Base-by-base conservation (phyloP, 176 grass and related monocot species). In the Aegilops umbellulata region DNA sequence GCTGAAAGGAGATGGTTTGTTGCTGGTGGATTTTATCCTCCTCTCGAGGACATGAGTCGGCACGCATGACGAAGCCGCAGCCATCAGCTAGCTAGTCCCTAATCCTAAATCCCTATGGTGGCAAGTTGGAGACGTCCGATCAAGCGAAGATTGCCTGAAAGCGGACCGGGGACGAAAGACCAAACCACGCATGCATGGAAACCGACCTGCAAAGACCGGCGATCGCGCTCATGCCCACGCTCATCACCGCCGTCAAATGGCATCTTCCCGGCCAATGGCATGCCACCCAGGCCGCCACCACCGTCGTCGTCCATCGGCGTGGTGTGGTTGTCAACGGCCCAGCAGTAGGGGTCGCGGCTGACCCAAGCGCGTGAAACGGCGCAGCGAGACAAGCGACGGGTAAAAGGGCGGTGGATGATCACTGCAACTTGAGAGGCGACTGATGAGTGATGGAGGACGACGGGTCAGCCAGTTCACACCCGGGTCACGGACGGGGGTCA, bases 121-220 rank as follows among this genome's bases (percentile, higher is more conserved):
- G 70, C 70, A 74, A 74, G n/a, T 73, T 73, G 69, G 69, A 15
- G 38, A 25, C 38, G 38, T 73, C 69, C 22, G 35, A 24, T 42
- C 69, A 23, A 14, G 5, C 5, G 0, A 46, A 46, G 38, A 73
- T 73, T 26, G 2, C 10, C 1, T 39, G 36, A 39, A 73, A 73
- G 7, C 69, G 1, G 38, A 73, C 6, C 2, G n/a, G 69, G 13
- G 8, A 47, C 39, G 70, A 0, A 0, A 74, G 41, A 46, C n/a
- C n/a, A n/a, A n/a, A n/a, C n/a, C n/a, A n/a, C n/a, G 20, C 20
- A n/a, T 71, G 69, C 35, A 73, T 73, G 69, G 36, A 72, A 72
- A 72, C 19, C 69, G 36, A 72, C 68, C 32, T 5, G 15, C 15
- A 3, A 70, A 6, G 35, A 41, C 35, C 38, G 10, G 22, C 35